These are phyloP conservation scores for Hypoxylon subgilvum DNA, from an alignment of 495 filamentous ascomycete genomes.

Conservation along the genomic window DNA sequence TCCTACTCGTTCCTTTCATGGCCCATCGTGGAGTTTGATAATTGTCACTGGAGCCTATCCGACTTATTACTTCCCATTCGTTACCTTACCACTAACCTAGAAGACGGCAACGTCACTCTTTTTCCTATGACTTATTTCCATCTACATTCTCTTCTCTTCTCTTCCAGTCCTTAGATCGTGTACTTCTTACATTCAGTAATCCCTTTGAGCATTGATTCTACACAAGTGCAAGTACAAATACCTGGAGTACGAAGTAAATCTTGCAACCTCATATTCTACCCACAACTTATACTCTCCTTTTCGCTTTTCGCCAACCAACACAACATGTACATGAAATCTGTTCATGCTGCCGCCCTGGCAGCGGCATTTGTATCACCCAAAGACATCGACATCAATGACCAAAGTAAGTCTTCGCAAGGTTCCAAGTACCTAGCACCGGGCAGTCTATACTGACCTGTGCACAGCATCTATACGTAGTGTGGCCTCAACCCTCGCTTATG, in stretches of 20 bases:
- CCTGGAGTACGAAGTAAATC: slow-evolving; percentile 17
- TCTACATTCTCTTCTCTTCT: slow-evolving; percentile 14
- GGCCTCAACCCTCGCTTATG: slow-evolving; percentile 55
- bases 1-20: slow-evolving; percentile 20
- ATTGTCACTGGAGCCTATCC: slow-evolving; percentile 10
- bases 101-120: slow-evolving; percentile 3
- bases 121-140: slow-evolving; percentile 4
- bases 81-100: slow-evolving; percentile 11
- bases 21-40: slow-evolving; percentile 17
- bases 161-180: neutral
- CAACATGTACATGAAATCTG: slow-evolving; percentile 42
- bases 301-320: slow-evolving; percentile 1
- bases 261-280: slow-evolving; percentile 20
- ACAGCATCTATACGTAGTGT: slow-evolving; percentile 58
- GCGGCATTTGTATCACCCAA: slow-evolving; percentile 45
- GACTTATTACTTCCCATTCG: slow-evolving; percentile 10
- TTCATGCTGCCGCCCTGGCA: slow-evolving; percentile 36
- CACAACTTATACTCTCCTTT: no score
- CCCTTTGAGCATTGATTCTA: neutral
- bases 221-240: slow-evolving; percentile 19
- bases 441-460: neutral
- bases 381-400: slow-evolving; percentile 51
- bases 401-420: slow-evolving; percentile 39
- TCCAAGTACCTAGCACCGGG: neutral
- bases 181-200: slow-evolving; percentile 11